Evolutionary conservation across 768 basidiomycete species (phyloP), one percentile per base, ranked within the genome.

Genomic region (Lactifluus hygrophoroides): DNA sequence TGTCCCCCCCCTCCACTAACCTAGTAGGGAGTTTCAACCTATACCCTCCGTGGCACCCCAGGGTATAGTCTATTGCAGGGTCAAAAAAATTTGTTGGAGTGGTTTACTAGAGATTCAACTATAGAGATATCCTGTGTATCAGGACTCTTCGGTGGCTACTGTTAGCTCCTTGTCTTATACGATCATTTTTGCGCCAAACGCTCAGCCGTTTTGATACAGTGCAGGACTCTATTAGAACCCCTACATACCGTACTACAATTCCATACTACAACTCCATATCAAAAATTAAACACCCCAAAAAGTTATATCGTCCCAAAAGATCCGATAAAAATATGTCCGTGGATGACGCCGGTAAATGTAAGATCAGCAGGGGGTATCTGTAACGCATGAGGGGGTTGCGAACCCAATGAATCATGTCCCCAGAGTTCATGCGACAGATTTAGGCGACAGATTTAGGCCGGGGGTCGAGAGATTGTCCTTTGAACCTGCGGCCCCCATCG

Each of bases 351-450:
- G 5, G 23, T 48, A 35, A 11, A 19, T 42, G 42, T 44, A 38
- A 27, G 17, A 51, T 38, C 19, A 25, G 50, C 35, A 25, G n/a
- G 16, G 47, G 40, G 52, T 55, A 55, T 59, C 19, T 49, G 3
- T 35, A 44, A 21, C 14, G 42, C 25, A 54, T 44, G 34, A 17
- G 37, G 19, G 21, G 13, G 27, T 4, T 25, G 19, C 34, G 43
- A 42, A 40, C 32, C n/a, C 10, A n/a, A n/a, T n/a, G 5, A 13
- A 37, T 21, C 17, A n/a, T 44, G 23, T 11, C 35, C 28, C 23
- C 8, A 17, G 21, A 16, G 11, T 27, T 62, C 57, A 70, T 70
- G 65, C 76, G 75, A 37, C 69, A 69, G 58, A 77, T 52, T 46
- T 57, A 19, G 64, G 58, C 27, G 75, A 37, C 69, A 69, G 58